Evolutionary conservation across 495 filamentous ascomycete genomes (phyloP).

Genomic region (Podospora fimiseda): DNA sequence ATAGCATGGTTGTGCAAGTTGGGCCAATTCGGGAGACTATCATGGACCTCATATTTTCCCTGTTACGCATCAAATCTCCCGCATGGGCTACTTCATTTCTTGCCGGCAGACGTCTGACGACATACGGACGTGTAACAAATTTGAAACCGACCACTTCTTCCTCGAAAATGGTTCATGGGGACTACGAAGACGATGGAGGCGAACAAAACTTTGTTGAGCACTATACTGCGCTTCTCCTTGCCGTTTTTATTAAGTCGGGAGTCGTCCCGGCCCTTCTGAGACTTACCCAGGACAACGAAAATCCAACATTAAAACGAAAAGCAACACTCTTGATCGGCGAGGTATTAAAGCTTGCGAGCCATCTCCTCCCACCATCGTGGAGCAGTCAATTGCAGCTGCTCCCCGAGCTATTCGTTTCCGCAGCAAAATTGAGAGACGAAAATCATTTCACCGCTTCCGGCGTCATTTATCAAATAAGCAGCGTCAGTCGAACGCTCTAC

Average conservation of each 20-base stretch:
- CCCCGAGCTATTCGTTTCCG: constrained; percentile 71
- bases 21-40: constrained; percentile 61
- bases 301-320: constrained; percentile 75
- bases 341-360: constrained; percentile 79
- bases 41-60: constrained; percentile 82
- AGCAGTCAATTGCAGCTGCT: constrained; percentile 78
- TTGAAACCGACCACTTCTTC: constrained; percentile 53
- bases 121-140: constrained; percentile 86
- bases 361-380: constrained; percentile 69
- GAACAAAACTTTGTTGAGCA: constrained; percentile 85
- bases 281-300: constrained; percentile 62
- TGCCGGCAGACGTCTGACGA: constrained; percentile 85
- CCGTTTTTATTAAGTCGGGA: constrained; percentile 76
- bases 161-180: constrained; percentile 39
- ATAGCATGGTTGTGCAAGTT: constrained; percentile 67
- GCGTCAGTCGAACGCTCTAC: constrained; percentile 88
- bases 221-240: constrained; percentile 84
- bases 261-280: constrained; percentile 71
- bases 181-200: constrained; percentile 57
- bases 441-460: constrained; percentile 73
- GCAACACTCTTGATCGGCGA: constrained; percentile 86
- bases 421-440: constrained; percentile 60
- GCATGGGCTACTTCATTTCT: constrained; percentile 96
- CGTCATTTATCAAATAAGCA: constrained; percentile 94
- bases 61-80: constrained; percentile 88